Base-by-base conservation (phyloP, 805 yeast species). In the Pichia exigua region DNA sequence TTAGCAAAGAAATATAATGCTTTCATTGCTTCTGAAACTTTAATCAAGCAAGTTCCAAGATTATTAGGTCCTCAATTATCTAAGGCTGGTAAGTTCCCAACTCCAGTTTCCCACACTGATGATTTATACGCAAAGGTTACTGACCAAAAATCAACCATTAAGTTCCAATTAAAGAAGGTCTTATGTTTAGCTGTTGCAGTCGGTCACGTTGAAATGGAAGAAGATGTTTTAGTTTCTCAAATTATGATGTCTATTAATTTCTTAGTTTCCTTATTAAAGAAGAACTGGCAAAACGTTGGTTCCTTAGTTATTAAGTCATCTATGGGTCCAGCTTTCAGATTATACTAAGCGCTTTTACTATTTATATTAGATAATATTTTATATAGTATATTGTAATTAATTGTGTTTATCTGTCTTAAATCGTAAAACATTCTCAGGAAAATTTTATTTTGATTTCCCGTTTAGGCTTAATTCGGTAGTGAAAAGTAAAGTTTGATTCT, bases 221-320 rank as follows among this genome's bases (percentile, higher is more conserved):
- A 92, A 82, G 97, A 90, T 68, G 81, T 82, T 68, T 80, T 94
- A 72, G 95, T 87, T 70, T 87, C 92, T 85, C 99, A 94, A 80
- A 89, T 94, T 81, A 83, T 94, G 89, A 83, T 94, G 94, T 82
- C 99, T 66, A 82, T 95, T 66, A 94, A 94, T 96, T 94, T 94
- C 85, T 87, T 94, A 76, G 99, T 94, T 66, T 94, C 99, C 65
- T 81, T 94, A 78, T 84, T 94, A 77, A 94, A 94, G 96, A 94
- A 94, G 92, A 89, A 94, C 96, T 94, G 99, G 99, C 99, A 94
- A 85, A 94, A 94, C 80, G 97, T 94, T 73, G 99, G 99, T 71
- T 94, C 99, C 72, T 81, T 94, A 77, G 97, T 91, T 73, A 85
- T 94, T 82, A 94, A 94, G 83, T 89, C 97, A 61, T 83, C 98